Conservation (phyloP, 1,284 basidiomycete species). For the Stereum hirsutum region DNA sequence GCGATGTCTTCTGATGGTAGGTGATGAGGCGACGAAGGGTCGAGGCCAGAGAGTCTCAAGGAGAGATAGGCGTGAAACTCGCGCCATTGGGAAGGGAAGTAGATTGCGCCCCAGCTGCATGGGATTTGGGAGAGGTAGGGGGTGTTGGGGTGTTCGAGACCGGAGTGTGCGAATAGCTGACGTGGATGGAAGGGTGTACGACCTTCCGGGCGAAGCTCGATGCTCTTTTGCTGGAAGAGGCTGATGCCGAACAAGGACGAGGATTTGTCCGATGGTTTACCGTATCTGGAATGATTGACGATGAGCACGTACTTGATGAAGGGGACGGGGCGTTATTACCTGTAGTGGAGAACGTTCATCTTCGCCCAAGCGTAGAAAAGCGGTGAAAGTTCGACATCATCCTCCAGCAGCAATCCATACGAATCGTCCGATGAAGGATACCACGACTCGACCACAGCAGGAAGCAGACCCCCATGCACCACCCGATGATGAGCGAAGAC, state of each 20-base stretch:
- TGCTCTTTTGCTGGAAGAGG: conserved; percentile 74
- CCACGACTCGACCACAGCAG: conserved; percentile 81
- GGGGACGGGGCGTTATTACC: conserved; percentile 29
- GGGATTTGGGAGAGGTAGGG: conserved; percentile 80
- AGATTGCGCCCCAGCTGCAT: conserved; percentile 86
- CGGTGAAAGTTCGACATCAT: conserved; percentile 77
- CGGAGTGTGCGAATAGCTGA: conserved; percentile 36
- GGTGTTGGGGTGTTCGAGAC: conserved; percentile 33
- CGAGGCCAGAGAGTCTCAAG: conserved; percentile 37
- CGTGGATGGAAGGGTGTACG: conserved; percentile 61
- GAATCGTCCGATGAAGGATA: conserved; percentile 65
- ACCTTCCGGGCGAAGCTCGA: conserved; percentile 64
- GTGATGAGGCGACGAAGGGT: conserved; percentile 17
- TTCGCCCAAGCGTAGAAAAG: conserved; percentile 80
- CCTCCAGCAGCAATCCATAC: conserved; percentile 74
- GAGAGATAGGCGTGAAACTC: conserved; percentile 74
- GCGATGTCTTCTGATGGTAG: conserved; percentile 41
- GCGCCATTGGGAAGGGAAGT: conserved; percentile 80
- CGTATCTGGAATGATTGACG: conserved; percentile 38
- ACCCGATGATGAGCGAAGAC: conserved; percentile 61
- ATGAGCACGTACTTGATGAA: background rate
- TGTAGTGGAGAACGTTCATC: conserved; percentile 63
- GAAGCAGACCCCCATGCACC: conserved; percentile 65
- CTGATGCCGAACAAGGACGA: conserved; percentile 65
- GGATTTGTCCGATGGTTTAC: conserved; percentile 26